Percentiles rank a stretch among this genome's conserved stretches.
phyloP scores from a whole-genome alignment of 495 filamentous ascomycete species.

The Tuber melanosporum region DNA sequence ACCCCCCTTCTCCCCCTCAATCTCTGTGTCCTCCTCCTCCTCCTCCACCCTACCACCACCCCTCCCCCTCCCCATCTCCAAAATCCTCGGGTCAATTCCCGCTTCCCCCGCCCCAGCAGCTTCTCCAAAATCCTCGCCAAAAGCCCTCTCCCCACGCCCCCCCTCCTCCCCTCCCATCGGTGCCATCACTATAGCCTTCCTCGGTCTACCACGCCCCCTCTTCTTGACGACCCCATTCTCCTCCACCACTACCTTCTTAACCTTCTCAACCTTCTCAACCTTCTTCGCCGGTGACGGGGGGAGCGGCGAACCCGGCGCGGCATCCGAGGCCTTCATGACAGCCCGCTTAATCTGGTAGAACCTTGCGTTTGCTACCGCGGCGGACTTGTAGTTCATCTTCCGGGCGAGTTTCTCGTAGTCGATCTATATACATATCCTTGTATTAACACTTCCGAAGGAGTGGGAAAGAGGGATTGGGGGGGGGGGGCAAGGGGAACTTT shows the following conservation, averaged over 20 bases:
- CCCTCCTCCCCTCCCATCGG: not conserved
- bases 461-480: too few relatives aligned
- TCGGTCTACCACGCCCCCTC: constrained; percentile 24
- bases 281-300: not conserved
- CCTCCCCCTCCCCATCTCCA: not conserved
- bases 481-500: constrained; percentile 10
- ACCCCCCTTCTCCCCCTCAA: not conserved
- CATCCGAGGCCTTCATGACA: not conserved
- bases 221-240: constrained; percentile 9
- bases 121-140: constrained; percentile 5
- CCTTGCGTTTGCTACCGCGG: constrained; percentile 5
- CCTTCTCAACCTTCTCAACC: constrained; percentile 16
- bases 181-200: constrained; percentile 3
- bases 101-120: not conserved
- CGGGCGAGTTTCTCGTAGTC: constrained; percentile 28
- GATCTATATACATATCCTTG: constrained; percentile 10
- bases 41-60: too few relatives aligned
- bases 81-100: not conserved
- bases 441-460: not conserved
- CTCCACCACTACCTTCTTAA: constrained; percentile 5
- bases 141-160: not conserved
- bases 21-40: constrained; percentile 1
- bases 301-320: not conserved
- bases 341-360: constrained; percentile 11
- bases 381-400: constrained; percentile 25